phyloP scores from a whole-genome alignment of 208 protist genomes.

The Acanthamoeba lenticulata region DNA sequence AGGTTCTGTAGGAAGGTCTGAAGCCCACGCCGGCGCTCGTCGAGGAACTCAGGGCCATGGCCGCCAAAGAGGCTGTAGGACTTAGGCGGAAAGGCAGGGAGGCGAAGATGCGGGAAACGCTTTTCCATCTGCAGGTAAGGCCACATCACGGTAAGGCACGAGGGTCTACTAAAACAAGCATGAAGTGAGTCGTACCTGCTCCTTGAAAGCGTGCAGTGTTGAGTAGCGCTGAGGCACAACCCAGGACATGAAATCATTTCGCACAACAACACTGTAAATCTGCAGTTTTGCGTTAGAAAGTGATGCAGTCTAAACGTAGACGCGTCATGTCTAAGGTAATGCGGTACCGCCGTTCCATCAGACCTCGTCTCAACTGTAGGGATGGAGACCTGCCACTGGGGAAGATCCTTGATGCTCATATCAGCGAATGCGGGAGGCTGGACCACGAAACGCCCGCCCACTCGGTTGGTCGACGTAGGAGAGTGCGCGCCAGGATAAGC shows the following conservation, averaged over 20 bases:
- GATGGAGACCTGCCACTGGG: neutral
- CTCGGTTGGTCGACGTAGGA: neutral
- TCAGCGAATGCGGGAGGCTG: neutral
- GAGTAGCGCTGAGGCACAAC: neutral
- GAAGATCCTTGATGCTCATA: neutral
- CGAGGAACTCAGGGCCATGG: neutral
- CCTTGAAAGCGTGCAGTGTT: neutral
- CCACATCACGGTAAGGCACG: neutral
- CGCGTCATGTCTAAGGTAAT: too few relatives aligned
- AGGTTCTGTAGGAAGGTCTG: neutral
- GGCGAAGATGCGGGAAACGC: neutral
- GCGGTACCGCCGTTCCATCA: neutral
- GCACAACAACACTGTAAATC: neutral
- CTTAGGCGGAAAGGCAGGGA: constrained; percentile 29
- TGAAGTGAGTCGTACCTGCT: neutral
- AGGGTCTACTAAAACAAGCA: too few relatives aligned
- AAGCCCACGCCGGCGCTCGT: neutral
- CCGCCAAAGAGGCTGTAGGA: neutral
- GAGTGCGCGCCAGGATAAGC: neutral
- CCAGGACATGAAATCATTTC: constrained; percentile 10
- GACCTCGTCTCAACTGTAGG: neutral
- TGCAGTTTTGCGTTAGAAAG: neutral
- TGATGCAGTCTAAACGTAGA: too few relatives aligned
- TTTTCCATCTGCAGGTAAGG: neutral
- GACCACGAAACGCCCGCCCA: neutral